A percentile compares a stretch with the other conserved stretches of the same genome.
These are phyloP conservation scores for Plasmodium coatneyi DNA, from an alignment of 169 alveolate species.

Conservation along the genomic window DNA sequence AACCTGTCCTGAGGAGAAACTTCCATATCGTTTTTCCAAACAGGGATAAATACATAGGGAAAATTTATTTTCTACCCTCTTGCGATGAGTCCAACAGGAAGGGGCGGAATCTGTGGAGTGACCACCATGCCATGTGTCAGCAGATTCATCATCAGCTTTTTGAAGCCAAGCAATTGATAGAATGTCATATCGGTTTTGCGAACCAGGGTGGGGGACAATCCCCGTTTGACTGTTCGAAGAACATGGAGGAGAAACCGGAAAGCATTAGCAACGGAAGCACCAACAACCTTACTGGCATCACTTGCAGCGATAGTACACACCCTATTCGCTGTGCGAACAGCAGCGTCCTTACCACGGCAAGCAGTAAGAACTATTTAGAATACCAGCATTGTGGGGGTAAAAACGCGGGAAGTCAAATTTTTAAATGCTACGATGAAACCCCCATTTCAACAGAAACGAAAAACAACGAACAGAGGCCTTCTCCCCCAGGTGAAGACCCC, in stretches of 20 bases:
- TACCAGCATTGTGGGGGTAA: neutral
- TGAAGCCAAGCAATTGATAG: slow-evolving; percentile 41
- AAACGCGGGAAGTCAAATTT: neutral
- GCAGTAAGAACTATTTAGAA: neutral
- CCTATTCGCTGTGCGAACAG: neutral
- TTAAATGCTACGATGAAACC: neutral
- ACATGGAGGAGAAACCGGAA: neutral
- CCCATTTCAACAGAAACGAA: neutral
- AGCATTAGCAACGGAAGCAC: neutral
- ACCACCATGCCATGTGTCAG: slow-evolving; percentile 21
- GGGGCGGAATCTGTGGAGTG: slow-evolving; percentile 8
- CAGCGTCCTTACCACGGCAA: neutral
- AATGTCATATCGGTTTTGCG: slow-evolving; percentile 6
- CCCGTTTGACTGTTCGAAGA: neutral
- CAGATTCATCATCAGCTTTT: slow-evolving; percentile 11
- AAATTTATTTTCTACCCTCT: slow-evolving; percentile 33
- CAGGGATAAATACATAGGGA: slow-evolving; percentile 67
- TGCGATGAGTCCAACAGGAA: neutral
- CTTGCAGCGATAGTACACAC: neutral
- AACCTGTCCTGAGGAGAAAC: slow-evolving; percentile 51
- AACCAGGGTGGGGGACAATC: neutral
- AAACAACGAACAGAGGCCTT: neutral
- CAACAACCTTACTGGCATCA: neutral
- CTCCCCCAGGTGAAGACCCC: neutral
- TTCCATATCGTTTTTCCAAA: slow-evolving; percentile 62